Base-by-base conservation (phyloP, 2,329 filamentous ascomycete genomes). In the Domatiomyces catenatus region DNA sequence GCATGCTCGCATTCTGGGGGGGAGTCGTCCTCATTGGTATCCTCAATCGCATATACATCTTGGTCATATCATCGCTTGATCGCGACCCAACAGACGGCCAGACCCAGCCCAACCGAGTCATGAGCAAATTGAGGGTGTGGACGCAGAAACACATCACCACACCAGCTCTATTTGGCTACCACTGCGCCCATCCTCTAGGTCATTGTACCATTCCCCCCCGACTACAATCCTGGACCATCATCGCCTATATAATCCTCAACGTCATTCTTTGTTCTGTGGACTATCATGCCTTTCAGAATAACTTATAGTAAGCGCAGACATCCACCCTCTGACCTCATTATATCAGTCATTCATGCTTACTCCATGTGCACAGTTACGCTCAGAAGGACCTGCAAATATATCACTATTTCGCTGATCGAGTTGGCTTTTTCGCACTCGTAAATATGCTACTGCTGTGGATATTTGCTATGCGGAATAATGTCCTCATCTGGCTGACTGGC, bases 361-460 rank as follows among this genome's bases (percentile, higher is more conserved):
- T 26, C 2, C 15, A 10, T 19, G 8, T 45, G 43, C 43, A 45
- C 32, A 39, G 32, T 15, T 39, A 15, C 32, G 32, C 8, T 2
- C 15, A 4, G 32, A 39, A 48, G 43, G 32, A 42, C 5, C 18
- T 36, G 12, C 73, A 76, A 55, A 50, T 71, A 3, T 61, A 69
- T 52, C 75, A 78, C 0, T 81, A 79, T 49, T 67, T 79, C 0
- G 76, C 77, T 0, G 79, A 83, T 53, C 72, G 81, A 7, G 80
- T 79, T 0, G 80, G 80, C 0, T 74, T 80, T 24, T 70, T 84
- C 22, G 75, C 79, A 0, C 75, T 80, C 56, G 76, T 75, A 3
- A 81, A 82, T 54, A 71, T 84, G 5, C 77, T 79, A 0, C 58
- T 82, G 1, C 65, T 84, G 0, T 84, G 79, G 79, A 62, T 84